These are phyloP conservation scores for Ambrosia trifida DNA, from an alignment of 129 eudicot genomes.

Conservation along the genomic window DNA sequence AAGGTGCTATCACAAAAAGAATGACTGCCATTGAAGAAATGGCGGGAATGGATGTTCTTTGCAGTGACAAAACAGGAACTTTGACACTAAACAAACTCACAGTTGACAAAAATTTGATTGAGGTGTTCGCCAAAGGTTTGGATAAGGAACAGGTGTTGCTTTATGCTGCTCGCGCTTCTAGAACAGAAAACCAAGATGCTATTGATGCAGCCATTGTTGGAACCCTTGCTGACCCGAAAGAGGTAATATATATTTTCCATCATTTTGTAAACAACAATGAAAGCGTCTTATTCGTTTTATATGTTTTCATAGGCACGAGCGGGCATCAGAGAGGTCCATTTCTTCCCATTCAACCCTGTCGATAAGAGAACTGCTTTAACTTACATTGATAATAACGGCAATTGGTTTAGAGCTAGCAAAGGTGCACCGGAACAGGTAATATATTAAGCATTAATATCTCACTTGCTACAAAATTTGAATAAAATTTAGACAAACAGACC, in stretches of 20 bases:
- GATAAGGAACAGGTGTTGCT: constrained; percentile 51
- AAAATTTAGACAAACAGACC: neutral
- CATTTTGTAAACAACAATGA: neutral
- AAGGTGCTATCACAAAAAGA: constrained; percentile 91
- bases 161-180: constrained; percentile 70
- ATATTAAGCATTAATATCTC: neutral
- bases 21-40: constrained; percentile 97
- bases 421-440: constrained; percentile 94
- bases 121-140: constrained; percentile 48
- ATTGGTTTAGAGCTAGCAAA: constrained; percentile 80
- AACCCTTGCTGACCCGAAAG: constrained; percentile 71
- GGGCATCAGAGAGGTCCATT: constrained; percentile 77
- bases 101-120: constrained; percentile 64
- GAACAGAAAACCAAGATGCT: constrained; percentile 82
- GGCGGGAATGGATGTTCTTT: constrained; percentile 95
- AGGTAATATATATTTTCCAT: constrained; percentile 17
- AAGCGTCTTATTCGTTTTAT: neutral
- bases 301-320: constrained; percentile 37
- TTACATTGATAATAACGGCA: constrained; percentile 53
- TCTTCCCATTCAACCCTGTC: constrained; percentile 85
- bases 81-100: constrained; percentile 85
- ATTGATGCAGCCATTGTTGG: constrained; percentile 77
- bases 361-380: constrained; percentile 84
- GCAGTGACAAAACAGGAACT: constrained; percentile 91
- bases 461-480: neutral